A percentile compares a stretch with the other conserved stretches of the same genome.
Evolutionary conservation across 2,329 filamentous ascomycete genomes (phyloP).

Genomic region (Fusarium sublunatum): DNA sequence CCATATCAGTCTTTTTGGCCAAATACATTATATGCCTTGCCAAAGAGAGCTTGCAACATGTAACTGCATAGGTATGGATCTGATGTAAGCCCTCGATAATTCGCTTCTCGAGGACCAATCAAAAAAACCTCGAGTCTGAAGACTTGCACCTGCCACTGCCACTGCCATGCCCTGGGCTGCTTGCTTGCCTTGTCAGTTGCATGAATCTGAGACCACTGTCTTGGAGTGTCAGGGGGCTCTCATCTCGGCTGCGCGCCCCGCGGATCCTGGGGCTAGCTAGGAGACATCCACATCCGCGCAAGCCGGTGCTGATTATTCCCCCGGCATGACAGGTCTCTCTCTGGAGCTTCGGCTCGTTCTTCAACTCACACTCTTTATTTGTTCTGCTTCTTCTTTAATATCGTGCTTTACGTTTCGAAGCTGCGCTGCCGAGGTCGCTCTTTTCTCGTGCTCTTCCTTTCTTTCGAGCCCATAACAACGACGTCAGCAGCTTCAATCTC

Average conservation of each 20-base stretch:
- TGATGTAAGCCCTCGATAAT: not conserved
- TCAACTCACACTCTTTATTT: constrained; percentile 8
- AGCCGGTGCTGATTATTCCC: constrained; percentile 16
- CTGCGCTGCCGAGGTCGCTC: constrained; percentile 1
- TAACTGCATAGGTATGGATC: not conserved
- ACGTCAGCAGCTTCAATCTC: constrained; percentile 1
- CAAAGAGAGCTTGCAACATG: not conserved
- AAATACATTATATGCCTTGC: constrained; percentile 2
- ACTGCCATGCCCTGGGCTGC: no score
- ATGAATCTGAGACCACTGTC: not conserved
- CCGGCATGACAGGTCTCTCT: not conserved
- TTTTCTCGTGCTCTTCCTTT: constrained; percentile 1
- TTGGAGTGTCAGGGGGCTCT: constrained; percentile 16
- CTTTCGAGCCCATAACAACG: not conserved
- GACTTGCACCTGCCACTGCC: not conserved
- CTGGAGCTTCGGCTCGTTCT: constrained; percentile 2
- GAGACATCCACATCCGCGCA: constrained; percentile 24
- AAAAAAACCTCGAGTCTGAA: no score
- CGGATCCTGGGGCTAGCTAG: constrained; percentile 27
- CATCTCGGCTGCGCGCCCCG: constrained; percentile 40
- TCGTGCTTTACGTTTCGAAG: not conserved
- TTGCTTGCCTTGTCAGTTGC: not conserved
- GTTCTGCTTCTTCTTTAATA: not conserved
- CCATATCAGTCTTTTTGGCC: constrained; percentile 17
- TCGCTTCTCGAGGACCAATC: no score